Evolutionary conservation across 257 asterid genomes (phyloP).

Genomic region (Galeopsis tetrahit): DNA sequence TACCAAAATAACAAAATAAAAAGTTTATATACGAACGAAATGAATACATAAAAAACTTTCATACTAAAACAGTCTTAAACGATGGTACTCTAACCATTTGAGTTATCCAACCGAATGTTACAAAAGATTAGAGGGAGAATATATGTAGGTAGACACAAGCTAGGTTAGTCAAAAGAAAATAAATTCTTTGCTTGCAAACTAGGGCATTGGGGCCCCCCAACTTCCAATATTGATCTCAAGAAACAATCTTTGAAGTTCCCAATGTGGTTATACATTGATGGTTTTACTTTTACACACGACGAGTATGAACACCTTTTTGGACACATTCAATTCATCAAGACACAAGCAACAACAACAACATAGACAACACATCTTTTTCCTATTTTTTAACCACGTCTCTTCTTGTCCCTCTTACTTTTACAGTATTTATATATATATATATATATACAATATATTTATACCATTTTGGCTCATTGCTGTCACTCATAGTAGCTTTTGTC

Average conservation of each 20-base stretch:
- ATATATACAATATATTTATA: no score
- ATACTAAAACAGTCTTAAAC: no score
- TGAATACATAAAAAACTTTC: no score
- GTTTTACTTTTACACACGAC: neutral
- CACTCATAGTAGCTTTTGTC: no score
- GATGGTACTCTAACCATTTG: no score
- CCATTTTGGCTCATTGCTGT: no score
- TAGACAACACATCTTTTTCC: slow-evolving; percentile 6
- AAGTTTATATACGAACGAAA: no score
- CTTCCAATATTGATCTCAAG: slow-evolving; percentile 27
- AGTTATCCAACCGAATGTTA: no score
- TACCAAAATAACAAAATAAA: no score
- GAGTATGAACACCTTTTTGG: neutral
- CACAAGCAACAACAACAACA: neutral
- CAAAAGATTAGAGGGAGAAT: neutral
- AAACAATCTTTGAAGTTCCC: slow-evolving; percentile 12
- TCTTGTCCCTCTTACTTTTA: neutral
- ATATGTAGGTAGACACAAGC: neutral
- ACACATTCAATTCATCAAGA: neutral
- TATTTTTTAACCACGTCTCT: slow-evolving; percentile 16
- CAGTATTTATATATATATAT: neutral
- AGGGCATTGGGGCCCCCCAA: slow-evolving; percentile 39
- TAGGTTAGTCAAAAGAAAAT: neutral
- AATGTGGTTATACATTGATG: neutral
- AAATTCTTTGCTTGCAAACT: slow-evolving; percentile 24